Evolutionary conservation across 495 filamentous ascomycete species (phyloP).

Genomic region (Bombardia bombarda): DNA sequence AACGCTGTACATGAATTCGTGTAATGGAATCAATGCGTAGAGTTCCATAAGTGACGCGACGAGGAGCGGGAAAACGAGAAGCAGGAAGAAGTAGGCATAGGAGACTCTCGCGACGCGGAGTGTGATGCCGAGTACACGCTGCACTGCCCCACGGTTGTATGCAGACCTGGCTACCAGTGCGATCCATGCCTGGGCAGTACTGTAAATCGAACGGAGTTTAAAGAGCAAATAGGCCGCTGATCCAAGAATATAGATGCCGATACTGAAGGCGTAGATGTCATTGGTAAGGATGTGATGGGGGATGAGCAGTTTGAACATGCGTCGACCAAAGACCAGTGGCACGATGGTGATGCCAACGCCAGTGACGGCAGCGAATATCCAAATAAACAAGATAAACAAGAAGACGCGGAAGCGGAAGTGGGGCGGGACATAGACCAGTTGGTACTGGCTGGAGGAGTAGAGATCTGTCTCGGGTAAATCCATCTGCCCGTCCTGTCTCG

Average conservation of each 20-base stretch:
- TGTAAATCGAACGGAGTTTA: slow-evolving; percentile 41
- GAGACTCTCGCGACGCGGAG: slow-evolving; percentile 39
- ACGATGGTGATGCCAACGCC: slow-evolving; percentile 81
- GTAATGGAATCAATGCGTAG: slow-evolving; percentile 80
- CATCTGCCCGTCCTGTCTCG: slow-evolving; percentile 48
- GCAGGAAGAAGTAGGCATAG: slow-evolving; percentile 67
- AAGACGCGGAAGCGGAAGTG: slow-evolving; percentile 72
- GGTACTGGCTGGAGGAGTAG: slow-evolving; percentile 64
- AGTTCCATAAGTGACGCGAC: slow-evolving; percentile 78
- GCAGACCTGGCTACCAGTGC: slow-evolving; percentile 17
- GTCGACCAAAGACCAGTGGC: slow-evolving; percentile 76
- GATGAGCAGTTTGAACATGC: slow-evolving; percentile 60
- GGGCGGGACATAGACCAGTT: slow-evolving; percentile 84
- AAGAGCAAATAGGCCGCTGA: slow-evolving; percentile 50
- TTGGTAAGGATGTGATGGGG: slow-evolving; percentile 66
- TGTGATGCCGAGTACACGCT: slow-evolving; percentile 14
- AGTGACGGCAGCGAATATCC: slow-evolving; percentile 88
- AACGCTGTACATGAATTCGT: slow-evolving; percentile 62
- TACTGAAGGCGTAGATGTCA: slow-evolving; percentile 92
- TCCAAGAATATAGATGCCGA: slow-evolving; percentile 74
- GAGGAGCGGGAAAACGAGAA: slow-evolving; percentile 72
- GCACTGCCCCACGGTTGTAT: slow-evolving; percentile 27
- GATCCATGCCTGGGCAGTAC: slow-evolving; percentile 22
- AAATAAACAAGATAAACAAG: slow-evolving; percentile 81
- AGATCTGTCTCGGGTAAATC: slow-evolving; percentile 50